A percentile compares a stretch with the other conserved stretches of the same genome.
phyloP scores from a whole-genome alignment of 2,329 filamentous ascomycete genomes.

The Drechslerella stenobrocha region DNA sequence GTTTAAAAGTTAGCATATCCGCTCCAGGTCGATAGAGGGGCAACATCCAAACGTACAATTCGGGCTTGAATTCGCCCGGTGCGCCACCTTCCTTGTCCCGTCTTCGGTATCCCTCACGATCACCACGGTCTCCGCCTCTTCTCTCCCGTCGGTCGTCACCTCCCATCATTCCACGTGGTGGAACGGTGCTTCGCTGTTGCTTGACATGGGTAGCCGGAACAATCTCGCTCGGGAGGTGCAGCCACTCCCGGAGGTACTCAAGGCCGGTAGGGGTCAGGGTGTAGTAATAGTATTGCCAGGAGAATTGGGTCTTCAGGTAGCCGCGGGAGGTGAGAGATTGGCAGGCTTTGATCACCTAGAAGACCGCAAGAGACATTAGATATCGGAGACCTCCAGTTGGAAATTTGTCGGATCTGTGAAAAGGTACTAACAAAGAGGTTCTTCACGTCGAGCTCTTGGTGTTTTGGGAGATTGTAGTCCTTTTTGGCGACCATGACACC shows the following conservation, averaged over 20 bases:
- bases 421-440: slow-evolving; percentile 81
- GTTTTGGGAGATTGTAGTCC: slow-evolving; percentile 98
- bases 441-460: slow-evolving; percentile 98
- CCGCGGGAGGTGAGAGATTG: slow-evolving; percentile 98
- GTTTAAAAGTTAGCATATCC: slow-evolving; percentile 53
- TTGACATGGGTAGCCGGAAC: slow-evolving; percentile 99
- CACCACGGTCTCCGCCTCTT: slow-evolving; percentile 70
- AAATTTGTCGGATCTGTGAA: slow-evolving; percentile 5
- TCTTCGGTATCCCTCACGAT: slow-evolving; percentile 87
- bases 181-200: slow-evolving; percentile 98
- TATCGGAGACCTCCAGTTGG: slow-evolving; percentile 15
- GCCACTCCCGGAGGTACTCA: slow-evolving; percentile 99
- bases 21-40: not conserved
- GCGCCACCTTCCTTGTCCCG: slow-evolving; percentile 90
- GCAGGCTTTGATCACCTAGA: slow-evolving; percentile 87
- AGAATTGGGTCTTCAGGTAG: slow-evolving; percentile 99
- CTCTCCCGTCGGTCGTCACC: slow-evolving; percentile 68
- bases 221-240: slow-evolving; percentile 98
- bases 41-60: slow-evolving; percentile 66
- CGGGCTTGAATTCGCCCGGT: slow-evolving; percentile 86
- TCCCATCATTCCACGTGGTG: slow-evolving; percentile 97
- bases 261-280: slow-evolving; percentile 99
- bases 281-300: slow-evolving; percentile 99
- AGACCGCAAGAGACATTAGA: slow-evolving; percentile 33
- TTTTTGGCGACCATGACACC: slow-evolving; percentile 95